Evolutionary conservation across 176 grass and related monocot genomes (phyloP), one percentile per base, ranked within the genome.

Genomic region (Rhynchospora breviuscula): DNA sequence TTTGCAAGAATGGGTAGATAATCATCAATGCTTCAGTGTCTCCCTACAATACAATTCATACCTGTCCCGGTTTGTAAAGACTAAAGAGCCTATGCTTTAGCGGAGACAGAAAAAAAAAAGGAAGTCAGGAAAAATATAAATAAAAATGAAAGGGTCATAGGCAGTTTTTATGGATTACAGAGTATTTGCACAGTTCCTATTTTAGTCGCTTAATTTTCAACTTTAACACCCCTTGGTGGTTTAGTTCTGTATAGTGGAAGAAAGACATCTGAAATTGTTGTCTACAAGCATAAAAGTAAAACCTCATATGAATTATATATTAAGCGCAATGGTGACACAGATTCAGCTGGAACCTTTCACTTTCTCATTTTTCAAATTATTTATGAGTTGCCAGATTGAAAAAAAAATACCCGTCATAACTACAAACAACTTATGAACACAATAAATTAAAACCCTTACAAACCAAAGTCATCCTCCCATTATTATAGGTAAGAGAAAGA

Each of bases 1-100:
- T 18, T 78, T 78, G 51, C 19, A 22, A 23, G 49, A 8, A 52
- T 52, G 7, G 49, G 2, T 78, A 56, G 72, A 77, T 25, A 54
- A 77, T 77, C 73, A 78, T 78, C 14, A 78, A 78, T 78, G 73
- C 56, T 78, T 57, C 49, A 56, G 26, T 78, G 51, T 57, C 73
- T 57, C 25, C 51, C 23, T 56, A 31, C 73, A 78, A 8, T 78
- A 57, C 25, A 57, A 78, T 33, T 57, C 51, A 54, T 7, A 54
- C 54, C 51, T 57, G 22, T 78, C 51, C 54, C 51, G 4, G 6
- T 53, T 76, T 25, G 47, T 67, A 35, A 35, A 67, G 43, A 78
- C 21, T 67, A 35, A 35, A 67, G 43, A 78, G 10, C 7, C 49
- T 18, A 78, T 56, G 73, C 51, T 78, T 78, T 54, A 33, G 1